Evolutionary conservation across 2,329 filamentous ascomycete genomes (phyloP).

Genomic region (Aspergillus puulaauensis): DNA sequence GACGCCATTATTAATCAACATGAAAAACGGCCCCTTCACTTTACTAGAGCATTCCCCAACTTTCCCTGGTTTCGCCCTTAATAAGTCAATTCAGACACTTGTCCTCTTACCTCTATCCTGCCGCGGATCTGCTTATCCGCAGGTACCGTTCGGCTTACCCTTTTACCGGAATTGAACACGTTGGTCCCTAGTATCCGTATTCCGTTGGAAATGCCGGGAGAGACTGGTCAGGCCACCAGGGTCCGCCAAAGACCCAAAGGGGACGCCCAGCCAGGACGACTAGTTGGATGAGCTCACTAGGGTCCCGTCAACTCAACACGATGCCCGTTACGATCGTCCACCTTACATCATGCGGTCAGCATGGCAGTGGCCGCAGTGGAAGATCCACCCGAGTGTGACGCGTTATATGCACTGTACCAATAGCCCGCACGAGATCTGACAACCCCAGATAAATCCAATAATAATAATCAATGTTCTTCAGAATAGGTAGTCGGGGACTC

Average conservation of each 20-base stretch:
- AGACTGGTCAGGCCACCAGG: not conserved
- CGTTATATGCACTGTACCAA: not conserved
- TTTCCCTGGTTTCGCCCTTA: not conserved
- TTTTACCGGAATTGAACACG: not conserved
- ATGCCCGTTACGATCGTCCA: not conserved
- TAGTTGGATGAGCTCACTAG: no score
- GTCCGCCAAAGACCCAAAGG: not conserved
- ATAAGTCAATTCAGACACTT: not conserved
- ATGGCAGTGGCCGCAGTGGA: not conserved
- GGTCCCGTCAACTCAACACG: not conserved
- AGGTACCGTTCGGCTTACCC: not conserved
- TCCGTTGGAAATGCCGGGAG: no score
- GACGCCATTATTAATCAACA: conserved; percentile 1
- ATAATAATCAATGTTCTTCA: not conserved
- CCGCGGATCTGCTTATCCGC: not conserved
- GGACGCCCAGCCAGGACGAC: no score
- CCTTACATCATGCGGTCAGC: not conserved
- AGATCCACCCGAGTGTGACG: not conserved
- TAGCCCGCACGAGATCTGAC: not conserved
- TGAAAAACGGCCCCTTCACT: not conserved
- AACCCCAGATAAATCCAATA: not conserved
- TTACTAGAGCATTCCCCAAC: not conserved
- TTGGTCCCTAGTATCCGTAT: no score
- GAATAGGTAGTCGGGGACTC: no score
- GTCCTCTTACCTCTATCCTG: not conserved